A percentile compares a stretch with the other conserved stretches of the same genome.
These are phyloP conservation scores for Wickerhamomyces xylosicus DNA, from an alignment of 805 yeast species.

Conservation along the genomic window DNA sequence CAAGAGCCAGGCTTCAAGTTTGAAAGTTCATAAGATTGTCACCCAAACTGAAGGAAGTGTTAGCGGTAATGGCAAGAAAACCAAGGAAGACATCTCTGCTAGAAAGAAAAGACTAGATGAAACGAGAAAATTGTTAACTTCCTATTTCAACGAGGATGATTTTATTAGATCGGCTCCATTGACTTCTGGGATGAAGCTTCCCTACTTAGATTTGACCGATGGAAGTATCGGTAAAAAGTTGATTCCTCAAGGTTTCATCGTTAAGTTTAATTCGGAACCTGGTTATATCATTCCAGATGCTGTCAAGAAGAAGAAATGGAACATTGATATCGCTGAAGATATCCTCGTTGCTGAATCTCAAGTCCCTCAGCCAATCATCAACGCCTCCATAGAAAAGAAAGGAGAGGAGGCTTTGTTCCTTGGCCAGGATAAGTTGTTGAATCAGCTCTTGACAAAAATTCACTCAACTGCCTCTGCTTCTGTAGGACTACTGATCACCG, in stretches of 20 bases:
- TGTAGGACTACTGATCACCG: conserved; percentile 20
- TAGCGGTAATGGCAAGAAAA: too few species aligned
- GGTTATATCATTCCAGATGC: conserved; percentile 32
- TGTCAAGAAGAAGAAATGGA: conserved; percentile 1
- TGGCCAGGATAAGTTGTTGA: conserved; percentile 43
- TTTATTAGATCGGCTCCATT: conserved; percentile 22
- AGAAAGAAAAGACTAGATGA: too few species aligned
- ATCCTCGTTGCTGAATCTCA: conserved; percentile 16
- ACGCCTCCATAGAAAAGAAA: neutral
- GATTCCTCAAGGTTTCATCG: conserved; percentile 50
- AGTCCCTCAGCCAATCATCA: conserved; percentile 9
- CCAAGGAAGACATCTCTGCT: too few species aligned
- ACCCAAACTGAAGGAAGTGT: too few species aligned
- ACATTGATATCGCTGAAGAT: conserved; percentile 41
- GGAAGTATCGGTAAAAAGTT: too few species aligned
- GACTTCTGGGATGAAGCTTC: conserved; percentile 43
- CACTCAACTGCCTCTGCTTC: too few species aligned
- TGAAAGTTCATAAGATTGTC: too few species aligned
- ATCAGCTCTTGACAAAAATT: conserved; percentile 17
- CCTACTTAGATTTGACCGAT: conserved; percentile 35
- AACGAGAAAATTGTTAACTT: too few species aligned
- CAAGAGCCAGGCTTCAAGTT: too few species aligned
- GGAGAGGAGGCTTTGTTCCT: conserved; percentile 25
- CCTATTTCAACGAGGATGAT: too few species aligned
- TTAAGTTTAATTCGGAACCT: conserved; percentile 32